Conservation (phyloP, 208 protist species). For the Kentomonas sorsogonicus region DNA sequence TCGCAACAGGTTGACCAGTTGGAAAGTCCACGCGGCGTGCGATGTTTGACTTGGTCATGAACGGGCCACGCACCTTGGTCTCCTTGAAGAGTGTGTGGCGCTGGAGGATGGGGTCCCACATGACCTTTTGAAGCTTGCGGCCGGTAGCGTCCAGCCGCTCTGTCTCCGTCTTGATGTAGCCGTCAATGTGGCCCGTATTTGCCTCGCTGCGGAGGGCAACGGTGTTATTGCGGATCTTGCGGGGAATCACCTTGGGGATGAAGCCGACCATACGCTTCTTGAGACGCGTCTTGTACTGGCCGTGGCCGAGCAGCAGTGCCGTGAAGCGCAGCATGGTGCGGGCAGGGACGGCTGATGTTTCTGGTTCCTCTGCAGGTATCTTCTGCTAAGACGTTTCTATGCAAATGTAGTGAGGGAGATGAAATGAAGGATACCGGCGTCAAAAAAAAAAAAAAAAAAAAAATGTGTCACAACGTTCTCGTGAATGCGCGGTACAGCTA, state of each 20-base stretch:
- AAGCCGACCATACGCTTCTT: constrained; percentile 88
- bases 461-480: constrained; percentile 3
- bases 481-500: no score
- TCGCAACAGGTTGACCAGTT: constrained; percentile 11
- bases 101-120: constrained; percentile 77
- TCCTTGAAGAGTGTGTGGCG: constrained; percentile 75
- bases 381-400: background rate
- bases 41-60: constrained; percentile 71
- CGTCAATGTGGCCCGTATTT: constrained; percentile 79
- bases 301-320: constrained; percentile 35
- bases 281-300: constrained; percentile 83
- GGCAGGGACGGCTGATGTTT: background rate
- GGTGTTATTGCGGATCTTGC: constrained; percentile 79
- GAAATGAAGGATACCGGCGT: background rate
- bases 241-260: constrained; percentile 75
- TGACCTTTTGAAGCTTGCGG: constrained; percentile 67
- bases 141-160: constrained; percentile 76
- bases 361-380: background rate
- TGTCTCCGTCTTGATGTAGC: constrained; percentile 73
- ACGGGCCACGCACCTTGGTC: constrained; percentile 71
- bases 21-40: constrained; percentile 62
- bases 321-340: constrained; percentile 32
- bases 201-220: constrained; percentile 80
- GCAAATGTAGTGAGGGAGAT: background rate
- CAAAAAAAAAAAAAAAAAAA: background rate